These are phyloP conservation scores for Verticillium alfalfae DNA, from an alignment of 2,329 filamentous ascomycete species.

Conservation along the genomic window DNA sequence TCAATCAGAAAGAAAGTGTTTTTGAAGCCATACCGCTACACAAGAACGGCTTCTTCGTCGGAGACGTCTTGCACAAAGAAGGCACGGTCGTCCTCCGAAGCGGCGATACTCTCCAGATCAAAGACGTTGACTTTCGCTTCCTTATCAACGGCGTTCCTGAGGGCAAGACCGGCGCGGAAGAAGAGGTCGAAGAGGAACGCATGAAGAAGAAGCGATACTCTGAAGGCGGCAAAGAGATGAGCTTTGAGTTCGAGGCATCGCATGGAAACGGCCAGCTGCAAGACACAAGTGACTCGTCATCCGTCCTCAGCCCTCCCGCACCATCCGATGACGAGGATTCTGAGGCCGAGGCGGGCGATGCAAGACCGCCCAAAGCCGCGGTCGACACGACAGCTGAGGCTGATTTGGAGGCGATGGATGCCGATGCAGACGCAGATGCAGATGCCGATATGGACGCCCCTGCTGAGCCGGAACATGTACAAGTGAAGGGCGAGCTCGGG, in stretches of 20 bases:
- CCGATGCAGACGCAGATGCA: conserved; percentile 19
- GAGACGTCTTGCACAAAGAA: conserved; percentile 53
- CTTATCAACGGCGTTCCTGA: conserved; percentile 58
- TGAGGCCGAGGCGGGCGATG: conserved; percentile 31
- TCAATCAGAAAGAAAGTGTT: conserved; percentile 54
- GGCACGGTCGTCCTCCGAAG: conserved; percentile 54
- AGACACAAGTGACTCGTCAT: conserved; percentile 50
- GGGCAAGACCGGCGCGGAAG: conserved; percentile 54
- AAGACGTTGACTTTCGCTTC: conserved; percentile 64
- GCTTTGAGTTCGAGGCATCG: conserved; percentile 64
- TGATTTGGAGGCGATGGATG: conserved; percentile 19
- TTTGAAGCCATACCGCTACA: conserved; percentile 61
- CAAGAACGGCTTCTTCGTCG: conserved; percentile 64
- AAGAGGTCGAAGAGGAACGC: conserved; percentile 43
- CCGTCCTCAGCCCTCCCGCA: conserved; percentile 35
- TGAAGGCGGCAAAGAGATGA: conserved; percentile 63
- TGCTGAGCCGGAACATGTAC: conserved; percentile 16
- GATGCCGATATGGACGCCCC: conserved; percentile 15
- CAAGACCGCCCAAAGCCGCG: conserved; percentile 18
- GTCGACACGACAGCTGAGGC: conserved; percentile 17
- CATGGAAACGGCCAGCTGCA: conserved; percentile 50
- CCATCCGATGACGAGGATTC: conserved; percentile 26
- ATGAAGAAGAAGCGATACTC: conserved; percentile 43
- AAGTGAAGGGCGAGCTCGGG: conserved; percentile 11
- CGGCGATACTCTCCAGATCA: conserved; percentile 65